A percentile compares a stretch with the other conserved stretches of the same genome.
These are phyloP conservation scores for Melastoma candidum DNA, from an alignment of 441 rosid genomes.

Conservation along the genomic window DNA sequence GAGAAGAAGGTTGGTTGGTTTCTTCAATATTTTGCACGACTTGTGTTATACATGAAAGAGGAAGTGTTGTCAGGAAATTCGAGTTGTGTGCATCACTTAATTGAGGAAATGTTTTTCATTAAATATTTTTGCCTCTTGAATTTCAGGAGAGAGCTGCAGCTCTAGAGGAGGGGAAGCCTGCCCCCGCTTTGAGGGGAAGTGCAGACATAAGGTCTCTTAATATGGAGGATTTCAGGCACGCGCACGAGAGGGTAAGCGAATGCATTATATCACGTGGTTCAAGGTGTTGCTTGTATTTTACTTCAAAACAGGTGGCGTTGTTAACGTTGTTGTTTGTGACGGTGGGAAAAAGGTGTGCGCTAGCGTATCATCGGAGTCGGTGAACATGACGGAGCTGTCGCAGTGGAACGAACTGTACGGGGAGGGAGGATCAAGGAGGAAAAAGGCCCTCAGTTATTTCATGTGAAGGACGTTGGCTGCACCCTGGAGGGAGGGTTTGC, in stretches of 20 bases:
- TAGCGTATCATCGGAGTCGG: constrained; percentile 84
- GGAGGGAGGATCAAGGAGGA: constrained; percentile 87
- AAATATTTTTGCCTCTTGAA: constrained; percentile 5
- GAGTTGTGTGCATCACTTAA: neutral
- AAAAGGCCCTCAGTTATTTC: constrained; percentile 83
- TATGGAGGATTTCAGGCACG: constrained; percentile 58
- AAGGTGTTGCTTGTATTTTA: too few species aligned
- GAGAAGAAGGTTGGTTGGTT: constrained; percentile 45
- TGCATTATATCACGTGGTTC: too few species aligned
- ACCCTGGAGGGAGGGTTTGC: too few species aligned
- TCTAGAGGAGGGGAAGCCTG: constrained; percentile 50
- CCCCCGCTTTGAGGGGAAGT: constrained; percentile 63
- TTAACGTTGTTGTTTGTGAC: neutral
- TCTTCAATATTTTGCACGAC: constrained; percentile 1
- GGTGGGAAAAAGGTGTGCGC: constrained; percentile 62
- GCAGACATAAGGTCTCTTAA: constrained; percentile 51
- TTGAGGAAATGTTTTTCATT: neutral
- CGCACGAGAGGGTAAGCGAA: constrained; percentile 57
- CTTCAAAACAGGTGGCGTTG: neutral
- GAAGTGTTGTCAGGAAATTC: neutral
- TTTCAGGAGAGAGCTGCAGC: constrained; percentile 56
- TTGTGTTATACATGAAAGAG: neutral
- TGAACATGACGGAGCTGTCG: constrained; percentile 77
- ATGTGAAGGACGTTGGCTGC: constrained; percentile 37
- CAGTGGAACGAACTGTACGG: constrained; percentile 96